Base-by-base conservation (phyloP, 2,329 filamentous ascomycete species). In the Diaporthe ampelina region DNA sequence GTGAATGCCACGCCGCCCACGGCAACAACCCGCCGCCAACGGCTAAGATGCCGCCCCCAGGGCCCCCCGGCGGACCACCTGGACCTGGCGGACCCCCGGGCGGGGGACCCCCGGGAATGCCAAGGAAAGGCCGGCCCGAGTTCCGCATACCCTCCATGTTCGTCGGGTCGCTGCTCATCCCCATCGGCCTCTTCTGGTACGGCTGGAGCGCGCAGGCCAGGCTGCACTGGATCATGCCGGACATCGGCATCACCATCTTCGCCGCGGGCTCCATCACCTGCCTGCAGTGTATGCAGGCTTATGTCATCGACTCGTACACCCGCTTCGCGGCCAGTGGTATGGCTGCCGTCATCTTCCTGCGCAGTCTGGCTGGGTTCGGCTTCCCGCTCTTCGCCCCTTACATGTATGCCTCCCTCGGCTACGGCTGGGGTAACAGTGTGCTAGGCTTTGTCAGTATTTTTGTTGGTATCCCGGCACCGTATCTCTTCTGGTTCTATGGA, bases 131-230 rank as follows among this genome's bases (percentile, higher is more conserved):
- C 11, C 75, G 77, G 69, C 85, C 86, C 0, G 86, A 88, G 77
- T 86, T 83, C 77, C 84, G 86, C 4, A 79, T 88, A 0, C 89
- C 89, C 0, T 84, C 87, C 1, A 88, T 91, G 85, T 84, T 90
- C 43, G 83, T 88, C 2, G 88, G 87, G 1, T 83, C 84, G 0
- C 75, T 89, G 26, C 77, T 86, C 17, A 79, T 86, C 5, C 84
- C 85, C 15, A 71, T 81, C 24, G 86, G 86, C 19, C 78, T 88
- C 68, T 74, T 88, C 72, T 78, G 85, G 65, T 87, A 86, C 79
- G 85, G 84, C 19, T 88, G 85, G 86, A 83, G 83, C 3, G 84
- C 84, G n/a, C 80, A 87, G 78, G 77, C 76, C 73, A 80, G 80
- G 63, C 82, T 81, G 6, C 85, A 87, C 78, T 88, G 86, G 86